phyloP scores from a whole-genome alignment of 495 filamentous ascomycete species.

The Venustampulla echinocandica region DNA sequence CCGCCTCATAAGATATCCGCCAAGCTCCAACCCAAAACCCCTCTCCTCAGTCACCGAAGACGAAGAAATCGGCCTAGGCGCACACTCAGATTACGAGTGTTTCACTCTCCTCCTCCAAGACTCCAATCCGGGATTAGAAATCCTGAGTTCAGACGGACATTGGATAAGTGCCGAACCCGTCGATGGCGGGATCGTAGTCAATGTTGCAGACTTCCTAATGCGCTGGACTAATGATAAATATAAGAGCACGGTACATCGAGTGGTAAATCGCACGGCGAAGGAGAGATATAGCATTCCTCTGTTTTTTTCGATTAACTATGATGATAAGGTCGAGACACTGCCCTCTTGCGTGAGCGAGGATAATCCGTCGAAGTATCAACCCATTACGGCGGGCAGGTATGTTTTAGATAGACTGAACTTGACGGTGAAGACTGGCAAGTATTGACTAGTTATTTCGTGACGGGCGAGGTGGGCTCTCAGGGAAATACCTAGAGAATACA shows the following conservation, averaged over 20 bases:
- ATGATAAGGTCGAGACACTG: constrained; percentile 20
- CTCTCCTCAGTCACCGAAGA: constrained; percentile 21
- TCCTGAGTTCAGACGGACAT: constrained; percentile 38
- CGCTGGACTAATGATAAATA: constrained; percentile 39
- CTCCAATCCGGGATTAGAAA: constrained; percentile 41
- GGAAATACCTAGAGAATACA: no score
- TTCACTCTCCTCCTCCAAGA: constrained; percentile 23
- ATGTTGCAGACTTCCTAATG: constrained; percentile 38
- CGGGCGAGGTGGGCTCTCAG: no score
- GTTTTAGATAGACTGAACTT: constrained; percentile 19
- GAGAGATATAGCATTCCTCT: constrained; percentile 39
- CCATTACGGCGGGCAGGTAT: constrained; percentile 22
- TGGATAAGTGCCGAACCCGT: constrained; percentile 38
- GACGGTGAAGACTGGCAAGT: constrained; percentile 19
- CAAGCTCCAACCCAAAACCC: constrained; percentile 24
- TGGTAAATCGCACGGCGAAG: constrained; percentile 35
- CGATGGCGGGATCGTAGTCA: constrained; percentile 40
- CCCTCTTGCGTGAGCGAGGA: constrained; percentile 16
- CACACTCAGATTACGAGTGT: constrained; percentile 43
- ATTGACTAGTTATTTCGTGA: no score
- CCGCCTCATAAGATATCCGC: constrained; percentile 38
- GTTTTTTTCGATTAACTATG: constrained; percentile 31
- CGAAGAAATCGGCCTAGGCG: constrained; percentile 35
- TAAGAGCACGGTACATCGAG: constrained; percentile 38
- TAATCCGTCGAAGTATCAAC: constrained; percentile 15